Base-by-base conservation (phyloP, 768 basidiomycete species). In the Tremella fuciformis region DNA sequence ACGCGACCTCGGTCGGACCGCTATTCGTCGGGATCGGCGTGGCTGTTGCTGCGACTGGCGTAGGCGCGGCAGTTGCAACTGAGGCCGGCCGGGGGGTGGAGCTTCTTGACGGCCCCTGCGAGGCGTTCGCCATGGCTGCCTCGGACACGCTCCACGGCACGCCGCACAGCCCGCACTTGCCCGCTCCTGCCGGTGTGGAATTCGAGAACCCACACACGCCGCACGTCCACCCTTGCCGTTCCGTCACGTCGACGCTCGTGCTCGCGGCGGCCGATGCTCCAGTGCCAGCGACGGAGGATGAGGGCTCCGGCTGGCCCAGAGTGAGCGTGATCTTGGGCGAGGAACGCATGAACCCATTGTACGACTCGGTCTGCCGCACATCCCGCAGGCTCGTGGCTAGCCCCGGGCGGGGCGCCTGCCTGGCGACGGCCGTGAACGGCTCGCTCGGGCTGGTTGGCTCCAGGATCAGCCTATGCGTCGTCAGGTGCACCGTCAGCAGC, bases 201-300 rank as follows among this genome's bases (percentile, higher is more conserved):
- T 94, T 96, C 26, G 83, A 83, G 70, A 86, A 87, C 26, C 83
- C 88, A 75, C 93, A 98, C n/a, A 97, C 86, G 39, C 84, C 83
- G 67, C 93, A 97, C 72, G 86, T 63, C 69, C 77, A 73, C 42
- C 50, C 41, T 8, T 15, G 16, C 7, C 16, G 49, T 19, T 48
- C 81, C 1, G 63, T 71, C n/a, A 75, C 69, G 70, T 61, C 55
- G 62, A 69, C 19, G 50, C 67, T 75, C 74, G 60, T 49, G 52
- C 13, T 8, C 42, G n/a, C 22, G 15, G 22, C 26, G 6, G 29
- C 16, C 18, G 15, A 19, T 38, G n/a, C 6, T 16, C 18, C 18
- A 40, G 34, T 16, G 11, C 26, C 38, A 24, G 26, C 7, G 34
- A 29, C n/a, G 16, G 26, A 19, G 6, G 51, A 26, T 13, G 29